Base-by-base conservation (phyloP, 2,329 filamentous ascomycete species). In the Tolypocladium amazonense region DNA sequence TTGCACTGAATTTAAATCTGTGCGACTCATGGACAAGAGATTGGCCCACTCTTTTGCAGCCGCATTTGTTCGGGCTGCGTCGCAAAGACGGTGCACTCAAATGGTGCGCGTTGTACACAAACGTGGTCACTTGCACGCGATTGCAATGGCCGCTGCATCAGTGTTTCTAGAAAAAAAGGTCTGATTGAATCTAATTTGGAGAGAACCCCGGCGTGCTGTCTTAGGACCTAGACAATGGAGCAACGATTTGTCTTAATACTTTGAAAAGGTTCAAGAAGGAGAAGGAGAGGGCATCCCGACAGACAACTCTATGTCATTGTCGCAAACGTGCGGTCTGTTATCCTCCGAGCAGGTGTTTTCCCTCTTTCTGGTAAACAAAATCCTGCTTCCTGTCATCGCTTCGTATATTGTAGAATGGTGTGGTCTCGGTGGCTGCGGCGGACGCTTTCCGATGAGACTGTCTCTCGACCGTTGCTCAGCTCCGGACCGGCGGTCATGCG, bases 271-370 rank as follows among this genome's bases (percentile, higher is more conserved):
- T 55, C 30, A 57, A 20, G 18, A 14, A 7, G 33, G 18, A 27
- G 55, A 53, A 7, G 20, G 18, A 27, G 55, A 53, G 4, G 20
- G 14, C 12, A n/a, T 11, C 14, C 55, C 39, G 11, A 9, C 35
- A 12, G 54, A 53, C 25, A 47, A 55, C 15, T 65, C 65, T 58
- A 65, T 52, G 58, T 71, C 67, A 58, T 73, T 64, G 45, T 65
- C 65, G 37, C 69, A 73, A 8, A 67, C 56, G 53, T 73, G 71
- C 20, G 70, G 70, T 41, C 62, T 62, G 39, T 69, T 63, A 39
- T 73, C 72, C 58, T 74, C 72, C 7, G 71, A 73, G 54, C 72
- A 73, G 11, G 64, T 65, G 18, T 59, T 57, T 12, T 63, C 60
- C 47, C 62, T 61, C n/a, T 61, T 56, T 15, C 58, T 61, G 27